Percentiles rank a stretch among this genome's conserved stretches.
phyloP scores from a whole-genome alignment of 2,329 filamentous ascomycete species.

The Fusarium sp. region DNA sequence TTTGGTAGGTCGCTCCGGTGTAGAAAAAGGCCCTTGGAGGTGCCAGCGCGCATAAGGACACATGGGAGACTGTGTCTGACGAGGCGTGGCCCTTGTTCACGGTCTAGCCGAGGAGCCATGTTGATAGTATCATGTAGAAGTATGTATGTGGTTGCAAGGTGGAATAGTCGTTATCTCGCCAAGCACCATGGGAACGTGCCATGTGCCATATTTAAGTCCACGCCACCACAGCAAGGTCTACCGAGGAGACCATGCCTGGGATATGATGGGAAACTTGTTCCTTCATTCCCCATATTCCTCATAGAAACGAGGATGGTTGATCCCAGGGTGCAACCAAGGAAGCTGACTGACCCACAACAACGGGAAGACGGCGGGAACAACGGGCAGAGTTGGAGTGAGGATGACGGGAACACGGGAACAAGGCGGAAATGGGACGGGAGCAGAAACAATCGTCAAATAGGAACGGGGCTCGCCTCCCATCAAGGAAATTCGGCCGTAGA shows the following conservation, averaged over 20 bases:
- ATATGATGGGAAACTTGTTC: no score
- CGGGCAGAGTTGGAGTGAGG: no score
- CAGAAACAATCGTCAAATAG: no score
- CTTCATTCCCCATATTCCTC: background rate
- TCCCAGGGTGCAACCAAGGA: no score
- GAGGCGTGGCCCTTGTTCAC: no score
- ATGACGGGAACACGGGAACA: background rate
- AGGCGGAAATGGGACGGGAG: background rate
- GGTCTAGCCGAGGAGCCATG: no score
- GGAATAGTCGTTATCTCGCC: no score
- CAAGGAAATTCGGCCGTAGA: background rate
- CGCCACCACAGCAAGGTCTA: background rate
- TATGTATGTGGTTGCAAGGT: no score
- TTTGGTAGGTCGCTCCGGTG: background rate
- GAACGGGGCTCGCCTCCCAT: background rate
- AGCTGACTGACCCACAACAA: no score
- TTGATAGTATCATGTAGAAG: no score
- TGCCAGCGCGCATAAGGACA: background rate
- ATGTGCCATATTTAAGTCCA: background rate
- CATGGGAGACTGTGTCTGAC: background rate
- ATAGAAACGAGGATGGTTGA: background rate
- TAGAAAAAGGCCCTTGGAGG: background rate
- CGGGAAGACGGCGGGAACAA: background rate
- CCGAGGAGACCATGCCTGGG: background rate
- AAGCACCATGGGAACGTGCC: no score